These are phyloP conservation scores for Plantago rigida DNA, from an alignment of 305 asterid species.

Conservation along the genomic window DNA sequence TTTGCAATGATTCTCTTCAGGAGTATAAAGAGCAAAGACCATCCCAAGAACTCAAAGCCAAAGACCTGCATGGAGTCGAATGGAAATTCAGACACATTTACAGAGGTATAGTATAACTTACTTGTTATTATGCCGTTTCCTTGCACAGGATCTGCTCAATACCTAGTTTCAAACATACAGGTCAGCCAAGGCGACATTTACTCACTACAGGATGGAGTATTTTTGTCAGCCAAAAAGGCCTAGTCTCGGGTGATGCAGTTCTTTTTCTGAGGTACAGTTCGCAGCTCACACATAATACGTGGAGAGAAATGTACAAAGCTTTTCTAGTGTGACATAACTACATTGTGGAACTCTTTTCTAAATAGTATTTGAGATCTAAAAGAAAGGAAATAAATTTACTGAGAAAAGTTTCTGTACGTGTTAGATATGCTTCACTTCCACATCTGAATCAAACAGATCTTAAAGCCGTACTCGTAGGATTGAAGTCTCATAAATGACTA, in stretches of 20 bases:
- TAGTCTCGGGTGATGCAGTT: slow-evolving; percentile 86
- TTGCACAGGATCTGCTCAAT: slow-evolving; percentile 21
- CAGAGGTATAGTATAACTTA: slow-evolving; percentile 51
- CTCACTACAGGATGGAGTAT: slow-evolving; percentile 97
- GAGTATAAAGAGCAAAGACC: slow-evolving; percentile 96
- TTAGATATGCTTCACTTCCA: neutral
- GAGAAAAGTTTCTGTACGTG: neutral
- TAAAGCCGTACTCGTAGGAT: neutral
- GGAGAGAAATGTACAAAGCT: neutral
- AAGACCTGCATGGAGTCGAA: slow-evolving; percentile 88
- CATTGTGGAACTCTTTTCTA: neutral
- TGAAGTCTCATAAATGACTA: neutral
- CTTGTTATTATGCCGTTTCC: slow-evolving; percentile 2
- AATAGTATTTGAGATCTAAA: neutral
- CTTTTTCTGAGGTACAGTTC: slow-evolving; percentile 66
- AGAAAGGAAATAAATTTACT: neutral
- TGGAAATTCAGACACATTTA: slow-evolving; percentile 98
- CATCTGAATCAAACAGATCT: neutral
- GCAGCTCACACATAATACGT: neutral
- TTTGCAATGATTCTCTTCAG: slow-evolving; percentile 29
- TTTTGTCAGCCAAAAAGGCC: slow-evolving; percentile 85
- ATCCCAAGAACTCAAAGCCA: slow-evolving; percentile 85
- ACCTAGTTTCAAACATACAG: slow-evolving; percentile 37
- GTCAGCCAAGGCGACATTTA: slow-evolving; percentile 98
- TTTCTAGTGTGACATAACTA: neutral